These are phyloP conservation scores for Coemansia sp. DNA, from an alignment of 192 early-diverging fungal genomes.

Conservation along the genomic window DNA sequence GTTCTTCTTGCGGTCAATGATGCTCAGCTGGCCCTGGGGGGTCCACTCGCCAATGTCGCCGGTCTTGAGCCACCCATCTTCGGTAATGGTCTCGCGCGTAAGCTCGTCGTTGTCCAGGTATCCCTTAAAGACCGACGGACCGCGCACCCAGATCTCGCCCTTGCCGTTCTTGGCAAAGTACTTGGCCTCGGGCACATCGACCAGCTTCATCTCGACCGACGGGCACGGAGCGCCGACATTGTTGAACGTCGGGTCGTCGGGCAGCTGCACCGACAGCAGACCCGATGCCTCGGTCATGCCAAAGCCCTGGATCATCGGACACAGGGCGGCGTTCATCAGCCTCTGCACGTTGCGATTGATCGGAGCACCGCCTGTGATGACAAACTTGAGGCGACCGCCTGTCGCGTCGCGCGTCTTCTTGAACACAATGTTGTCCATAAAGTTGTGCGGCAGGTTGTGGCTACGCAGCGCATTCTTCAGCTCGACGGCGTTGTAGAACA, in stretches of 20 bases:
- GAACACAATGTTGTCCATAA: slow-evolving; percentile 80
- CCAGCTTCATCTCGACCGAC: slow-evolving; percentile 77
- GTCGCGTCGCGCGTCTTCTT: slow-evolving; percentile 77
- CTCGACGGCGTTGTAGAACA: slow-evolving; percentile 75
- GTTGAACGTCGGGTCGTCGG: slow-evolving; percentile 59
- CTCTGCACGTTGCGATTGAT: slow-evolving; percentile 81
- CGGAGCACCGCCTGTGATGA: slow-evolving; percentile 86
- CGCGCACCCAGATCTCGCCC: slow-evolving; percentile 86
- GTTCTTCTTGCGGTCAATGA: slow-evolving; percentile 95
- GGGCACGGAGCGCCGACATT: slow-evolving; percentile 76
- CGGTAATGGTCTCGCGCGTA: slow-evolving; percentile 67
- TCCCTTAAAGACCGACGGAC: slow-evolving; percentile 75
- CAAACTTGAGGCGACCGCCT: slow-evolving; percentile 81
- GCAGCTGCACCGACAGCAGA: slow-evolving; percentile 67
- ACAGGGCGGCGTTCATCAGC: slow-evolving; percentile 74
- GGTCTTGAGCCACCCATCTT: slow-evolving; percentile 84
- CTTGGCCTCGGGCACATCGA: slow-evolving; percentile 66
- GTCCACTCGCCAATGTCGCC: slow-evolving; percentile 91
- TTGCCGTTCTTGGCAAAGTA: slow-evolving; percentile 65
- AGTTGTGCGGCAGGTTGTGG: slow-evolving; percentile 62
- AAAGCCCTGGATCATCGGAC: slow-evolving; percentile 84
- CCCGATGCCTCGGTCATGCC: slow-evolving; percentile 84
- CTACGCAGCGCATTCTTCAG: slow-evolving; percentile 65
- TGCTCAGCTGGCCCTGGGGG: slow-evolving; percentile 71
- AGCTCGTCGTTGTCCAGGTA: slow-evolving; percentile 76